A percentile compares a stretch with the other conserved stretches of the same genome.
phyloP scores from a whole-genome alignment of 345 rosid genomes.

The Theobroma cacao region DNA sequence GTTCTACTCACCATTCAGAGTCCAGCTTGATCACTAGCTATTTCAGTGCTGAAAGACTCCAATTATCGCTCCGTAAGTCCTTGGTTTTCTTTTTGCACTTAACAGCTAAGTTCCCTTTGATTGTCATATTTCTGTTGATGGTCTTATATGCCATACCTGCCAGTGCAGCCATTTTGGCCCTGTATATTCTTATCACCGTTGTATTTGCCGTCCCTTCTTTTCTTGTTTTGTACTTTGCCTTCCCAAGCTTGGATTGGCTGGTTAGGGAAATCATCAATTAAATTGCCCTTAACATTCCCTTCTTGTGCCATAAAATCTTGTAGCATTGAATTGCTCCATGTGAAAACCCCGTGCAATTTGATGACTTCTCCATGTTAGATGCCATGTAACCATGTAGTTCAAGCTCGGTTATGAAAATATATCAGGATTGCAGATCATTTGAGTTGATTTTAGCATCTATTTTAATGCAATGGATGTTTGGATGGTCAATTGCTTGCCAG shows the following conservation, averaged over 20 bases:
- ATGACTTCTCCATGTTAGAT: background rate
- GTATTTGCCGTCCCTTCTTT: slow-evolving; percentile 67
- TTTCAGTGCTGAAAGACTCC: slow-evolving; percentile 40
- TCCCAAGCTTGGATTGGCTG: slow-evolving; percentile 65
- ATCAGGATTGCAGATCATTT: background rate
- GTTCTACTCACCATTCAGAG: background rate
- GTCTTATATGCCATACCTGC: slow-evolving; percentile 60
- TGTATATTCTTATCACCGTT: slow-evolving; percentile 55
- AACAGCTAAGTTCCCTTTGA: slow-evolving; percentile 56
- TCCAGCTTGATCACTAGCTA: slow-evolving; percentile 14
- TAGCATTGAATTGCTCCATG: slow-evolving; percentile 1
- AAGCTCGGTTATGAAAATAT: background rate
- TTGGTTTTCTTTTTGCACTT: slow-evolving; percentile 50
- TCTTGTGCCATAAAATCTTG: background rate
- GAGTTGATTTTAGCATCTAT: background rate
- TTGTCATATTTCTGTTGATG: slow-evolving; percentile 49
- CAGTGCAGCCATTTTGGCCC: slow-evolving; percentile 58
- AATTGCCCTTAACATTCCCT: background rate
- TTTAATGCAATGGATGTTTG: background rate
- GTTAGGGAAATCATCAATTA: slow-evolving; percentile 58
- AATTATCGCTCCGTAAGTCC: slow-evolving; percentile 45
- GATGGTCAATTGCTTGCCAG: background rate
- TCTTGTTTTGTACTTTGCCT: slow-evolving; percentile 54
- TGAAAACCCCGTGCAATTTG: slow-evolving; percentile 12
- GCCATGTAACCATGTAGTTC: background rate